phyloP scores from a whole-genome alignment of 1,139 yeast genomes.

The Yamadazyma atlantica region DNA sequence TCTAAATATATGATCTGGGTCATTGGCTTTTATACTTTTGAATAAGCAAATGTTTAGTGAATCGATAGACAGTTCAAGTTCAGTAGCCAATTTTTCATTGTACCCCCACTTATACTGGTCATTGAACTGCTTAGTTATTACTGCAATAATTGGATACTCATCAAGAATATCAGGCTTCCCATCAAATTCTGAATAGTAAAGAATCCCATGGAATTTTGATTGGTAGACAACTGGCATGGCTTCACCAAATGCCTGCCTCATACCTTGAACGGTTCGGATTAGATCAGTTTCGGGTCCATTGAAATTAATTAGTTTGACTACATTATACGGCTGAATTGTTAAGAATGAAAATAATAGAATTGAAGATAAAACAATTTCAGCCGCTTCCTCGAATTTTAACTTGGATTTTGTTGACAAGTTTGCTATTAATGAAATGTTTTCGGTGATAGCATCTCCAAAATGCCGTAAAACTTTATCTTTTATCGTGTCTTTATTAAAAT shows the following conservation, averaged over 20 bases:
- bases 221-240: constrained; percentile 4
- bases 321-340: constrained; percentile 27
- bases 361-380: constrained; percentile 20
- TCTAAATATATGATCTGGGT: constrained; percentile 19
- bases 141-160: not conserved
- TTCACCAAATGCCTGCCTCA: not conserved
- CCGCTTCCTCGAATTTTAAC: constrained; percentile 6
- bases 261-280: constrained; percentile 5
- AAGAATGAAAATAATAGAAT: constrained; percentile 26
- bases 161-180: constrained; percentile 1
- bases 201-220: constrained; percentile 2
- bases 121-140: not conserved
- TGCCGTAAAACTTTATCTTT: not conserved
- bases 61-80: not conserved
- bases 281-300: constrained; percentile 7
- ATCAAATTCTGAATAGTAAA: constrained; percentile 2
- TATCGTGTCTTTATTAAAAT: not conserved
- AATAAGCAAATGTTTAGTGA: constrained; percentile 10
- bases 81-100: not conserved
- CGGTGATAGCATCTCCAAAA: not conserved
- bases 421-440: not conserved
- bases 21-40: constrained; percentile 6
- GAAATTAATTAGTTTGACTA: constrained; percentile 23
- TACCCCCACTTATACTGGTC: not conserved
- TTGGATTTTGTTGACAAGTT: not conserved